These are phyloP conservation scores for Epichloe sibirici DNA, from an alignment of 2,329 filamentous ascomycete species.

Conservation along the genomic window DNA sequence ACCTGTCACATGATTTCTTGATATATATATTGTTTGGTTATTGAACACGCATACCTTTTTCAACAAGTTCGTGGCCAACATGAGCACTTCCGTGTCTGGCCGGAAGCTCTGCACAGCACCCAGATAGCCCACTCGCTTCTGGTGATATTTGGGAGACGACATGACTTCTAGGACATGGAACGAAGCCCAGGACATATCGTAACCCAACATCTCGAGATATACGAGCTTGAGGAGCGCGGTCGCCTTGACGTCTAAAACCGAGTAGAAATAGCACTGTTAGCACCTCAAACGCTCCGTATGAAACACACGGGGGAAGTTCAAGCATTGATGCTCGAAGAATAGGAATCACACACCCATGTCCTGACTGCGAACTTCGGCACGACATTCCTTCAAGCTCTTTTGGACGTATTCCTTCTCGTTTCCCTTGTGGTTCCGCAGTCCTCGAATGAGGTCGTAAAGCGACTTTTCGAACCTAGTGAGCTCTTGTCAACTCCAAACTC, in stretches of 20 bases:
- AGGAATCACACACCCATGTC: slow-evolving; percentile 61
- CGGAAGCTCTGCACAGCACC: slow-evolving; percentile 94
- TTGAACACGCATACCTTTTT: slow-evolving; percentile 59
- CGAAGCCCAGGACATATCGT: slow-evolving; percentile 99
- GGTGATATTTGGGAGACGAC: slow-evolving; percentile 87
- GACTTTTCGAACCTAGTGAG: slow-evolving; percentile 89
- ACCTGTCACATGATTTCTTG: neutral
- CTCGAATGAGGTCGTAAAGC: slow-evolving; percentile 94
- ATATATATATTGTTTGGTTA: neutral
- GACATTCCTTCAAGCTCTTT: slow-evolving; percentile 87
- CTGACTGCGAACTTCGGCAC: slow-evolving; percentile 78
- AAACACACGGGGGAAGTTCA: neutral
- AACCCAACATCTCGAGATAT: slow-evolving; percentile 97
- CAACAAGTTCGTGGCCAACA: slow-evolving; percentile 90
- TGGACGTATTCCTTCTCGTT: slow-evolving; percentile 93
- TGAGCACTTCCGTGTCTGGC: slow-evolving; percentile 89
- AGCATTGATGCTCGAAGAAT: neutral
- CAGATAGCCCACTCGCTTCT: slow-evolving; percentile 91
- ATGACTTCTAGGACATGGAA: slow-evolving; percentile 99
- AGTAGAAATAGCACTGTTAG: neutral
- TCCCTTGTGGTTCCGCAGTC: slow-evolving; percentile 89
- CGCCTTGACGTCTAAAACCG: slow-evolving; percentile 69
- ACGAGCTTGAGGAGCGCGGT: slow-evolving; percentile 91
- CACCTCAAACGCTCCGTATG: neutral
- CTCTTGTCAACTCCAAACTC: neutral